Conservation (phyloP, 2,329 filamentous ascomycete species). For the Pseudogymnoascus sp. region DNA sequence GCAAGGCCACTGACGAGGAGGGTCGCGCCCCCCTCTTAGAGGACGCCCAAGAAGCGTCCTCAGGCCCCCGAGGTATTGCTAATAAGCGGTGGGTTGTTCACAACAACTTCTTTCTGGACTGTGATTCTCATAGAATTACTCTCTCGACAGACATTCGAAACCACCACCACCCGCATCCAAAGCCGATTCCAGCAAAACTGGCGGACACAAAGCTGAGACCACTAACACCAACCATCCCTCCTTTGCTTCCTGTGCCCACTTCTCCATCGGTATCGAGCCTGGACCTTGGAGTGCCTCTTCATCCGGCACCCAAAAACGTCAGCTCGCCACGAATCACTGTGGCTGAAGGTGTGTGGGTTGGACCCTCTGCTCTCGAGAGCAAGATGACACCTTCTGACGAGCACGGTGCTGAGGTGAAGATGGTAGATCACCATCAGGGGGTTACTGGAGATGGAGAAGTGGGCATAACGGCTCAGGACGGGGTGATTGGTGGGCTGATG, state of each 20-base stretch:
- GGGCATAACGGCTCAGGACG: not conserved
- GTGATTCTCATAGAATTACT: not conserved
- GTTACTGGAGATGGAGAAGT: not conserved
- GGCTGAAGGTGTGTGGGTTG: not conserved
- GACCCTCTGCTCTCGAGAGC: not conserved
- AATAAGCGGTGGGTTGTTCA: not conserved
- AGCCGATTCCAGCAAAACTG: not conserved
- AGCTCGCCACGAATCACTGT: not conserved
- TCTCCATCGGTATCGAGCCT: not conserved
- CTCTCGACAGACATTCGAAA: not conserved
- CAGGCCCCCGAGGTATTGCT: not conserved
- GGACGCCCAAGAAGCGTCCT: not conserved
- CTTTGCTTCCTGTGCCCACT: not conserved
- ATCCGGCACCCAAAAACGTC: not conserved
- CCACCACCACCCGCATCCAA: not conserved
- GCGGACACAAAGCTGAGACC: not conserved
- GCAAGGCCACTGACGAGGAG: not conserved
- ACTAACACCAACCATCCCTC: not conserved
- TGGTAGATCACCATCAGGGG: not conserved
- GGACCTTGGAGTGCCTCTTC: not conserved
- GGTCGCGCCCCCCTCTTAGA: not conserved
- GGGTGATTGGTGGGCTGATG: not conserved
- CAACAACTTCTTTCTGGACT: not conserved
- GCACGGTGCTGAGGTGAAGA: not conserved
- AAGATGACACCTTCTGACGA: conserved; percentile 2